A percentile compares a stretch with the other conserved stretches of the same genome.
Evolutionary conservation across 805 yeast species (phyloP).

Genomic region (Wickerhamiella musiphila): DNA sequence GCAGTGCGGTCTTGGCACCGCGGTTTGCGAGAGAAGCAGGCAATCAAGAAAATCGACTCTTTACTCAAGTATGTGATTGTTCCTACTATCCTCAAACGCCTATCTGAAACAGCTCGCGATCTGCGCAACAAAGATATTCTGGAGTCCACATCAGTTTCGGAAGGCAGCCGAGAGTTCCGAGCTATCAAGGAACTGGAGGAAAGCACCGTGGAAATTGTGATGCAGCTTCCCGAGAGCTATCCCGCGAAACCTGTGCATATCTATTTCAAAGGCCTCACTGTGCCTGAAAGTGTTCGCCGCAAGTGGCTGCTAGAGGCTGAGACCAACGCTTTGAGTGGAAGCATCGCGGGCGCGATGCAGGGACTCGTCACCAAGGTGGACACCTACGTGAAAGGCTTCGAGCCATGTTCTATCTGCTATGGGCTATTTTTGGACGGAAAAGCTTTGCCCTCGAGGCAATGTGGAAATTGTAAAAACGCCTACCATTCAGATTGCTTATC

Average conservation of each 20-base stretch:
- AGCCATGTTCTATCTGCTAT: conserved; percentile 95
- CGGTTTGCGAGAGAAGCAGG: conserved; percentile 9
- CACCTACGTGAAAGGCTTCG: conserved; percentile 74
- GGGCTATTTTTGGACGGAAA: conserved; percentile 80
- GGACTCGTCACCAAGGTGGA: conserved; percentile 59
- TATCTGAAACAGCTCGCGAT: conserved; percentile 4
- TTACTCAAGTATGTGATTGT: conserved; percentile 5
- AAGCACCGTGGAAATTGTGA: conserved; percentile 27
- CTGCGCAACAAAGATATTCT: conserved; percentile 1
- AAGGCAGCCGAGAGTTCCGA: conserved; percentile 12
- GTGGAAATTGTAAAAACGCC: conserved; percentile 81
- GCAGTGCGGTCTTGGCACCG: conserved; percentile 14
- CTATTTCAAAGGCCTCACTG: conserved; percentile 61
- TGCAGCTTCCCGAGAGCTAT: conserved; percentile 53
- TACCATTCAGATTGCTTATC: conserved; percentile 92
- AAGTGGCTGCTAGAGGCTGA: conserved; percentile 91
- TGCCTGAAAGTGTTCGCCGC: conserved; percentile 82
- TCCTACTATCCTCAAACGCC: conserved; percentile 8
- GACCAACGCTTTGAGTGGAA: conserved; percentile 39
- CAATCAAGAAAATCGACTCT: conserved; percentile 7
- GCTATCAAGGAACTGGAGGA: conserved; percentile 14
- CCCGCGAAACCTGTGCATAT: conserved; percentile 52
- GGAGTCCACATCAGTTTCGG: conserved; percentile 6
- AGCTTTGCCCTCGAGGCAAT: conserved; percentile 73
- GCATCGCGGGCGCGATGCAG: conserved; percentile 39